A percentile compares a stretch with the other conserved stretches of the same genome.
Evolutionary conservation across 1,284 basidiomycete species (phyloP).

Genomic region (Cutaneotrichosporon sp.): DNA sequence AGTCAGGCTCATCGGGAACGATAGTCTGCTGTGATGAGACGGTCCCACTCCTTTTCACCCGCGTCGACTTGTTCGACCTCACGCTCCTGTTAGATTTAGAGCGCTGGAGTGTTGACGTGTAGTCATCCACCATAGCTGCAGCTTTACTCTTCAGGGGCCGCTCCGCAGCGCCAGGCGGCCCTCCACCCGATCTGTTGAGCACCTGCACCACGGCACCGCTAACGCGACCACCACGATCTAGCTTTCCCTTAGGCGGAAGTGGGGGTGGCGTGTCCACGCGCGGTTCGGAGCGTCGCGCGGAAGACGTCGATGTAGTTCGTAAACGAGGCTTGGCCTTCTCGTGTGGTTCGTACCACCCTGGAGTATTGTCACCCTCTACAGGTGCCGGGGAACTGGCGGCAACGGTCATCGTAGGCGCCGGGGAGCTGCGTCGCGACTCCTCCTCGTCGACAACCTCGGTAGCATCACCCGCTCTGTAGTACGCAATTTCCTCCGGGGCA

Average conservation of each 20-base stretch:
- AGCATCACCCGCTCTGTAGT: neutral
- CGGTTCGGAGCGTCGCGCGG: neutral
- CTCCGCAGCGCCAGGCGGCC: neutral
- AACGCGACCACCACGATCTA: neutral
- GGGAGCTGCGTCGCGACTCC: too few species aligned
- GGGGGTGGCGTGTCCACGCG: neutral
- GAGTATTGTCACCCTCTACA: neutral
- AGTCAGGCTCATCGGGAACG: neutral
- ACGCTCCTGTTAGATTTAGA: slow-evolving; percentile 1
- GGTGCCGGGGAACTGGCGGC: neutral
- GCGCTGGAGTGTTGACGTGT: neutral
- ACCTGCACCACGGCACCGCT: neutral
- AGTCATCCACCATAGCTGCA: neutral
- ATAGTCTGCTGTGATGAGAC: neutral
- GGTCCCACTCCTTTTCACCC: neutral
- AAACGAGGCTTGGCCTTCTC: neutral
- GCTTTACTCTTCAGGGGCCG: slow-evolving; percentile 3
- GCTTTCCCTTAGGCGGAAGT: slow-evolving; percentile 6
- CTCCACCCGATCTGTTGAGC: neutral
- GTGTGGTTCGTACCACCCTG: neutral
- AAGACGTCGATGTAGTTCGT: neutral
- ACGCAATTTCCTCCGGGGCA: neutral
- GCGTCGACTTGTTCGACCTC: slow-evolving; percentile 1
- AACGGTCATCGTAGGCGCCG: too few species aligned
- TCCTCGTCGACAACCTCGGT: neutral